These are phyloP conservation scores for Saccharomycopsis amapae DNA, from an alignment of 805 yeast species.

Conservation along the genomic window DNA sequence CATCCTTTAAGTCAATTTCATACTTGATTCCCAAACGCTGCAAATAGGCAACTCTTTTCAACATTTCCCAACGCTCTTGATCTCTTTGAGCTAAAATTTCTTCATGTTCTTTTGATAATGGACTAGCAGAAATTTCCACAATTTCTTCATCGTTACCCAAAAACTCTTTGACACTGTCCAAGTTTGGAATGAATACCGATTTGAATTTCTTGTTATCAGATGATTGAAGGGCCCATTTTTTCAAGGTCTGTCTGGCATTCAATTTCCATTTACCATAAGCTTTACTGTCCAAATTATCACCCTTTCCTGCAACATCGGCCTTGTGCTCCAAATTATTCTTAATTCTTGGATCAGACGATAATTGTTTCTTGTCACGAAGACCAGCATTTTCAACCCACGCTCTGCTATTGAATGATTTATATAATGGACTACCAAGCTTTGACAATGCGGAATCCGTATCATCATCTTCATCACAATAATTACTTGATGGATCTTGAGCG, in stretches of 20 bases:
- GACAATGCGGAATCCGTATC: slow-evolving; percentile 25
- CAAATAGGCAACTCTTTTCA: slow-evolving; percentile 63
- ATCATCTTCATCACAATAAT: slow-evolving; percentile 27
- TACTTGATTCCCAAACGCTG: slow-evolving; percentile 54
- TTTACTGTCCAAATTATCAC: slow-evolving; percentile 54
- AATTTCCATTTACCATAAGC: slow-evolving; percentile 43
- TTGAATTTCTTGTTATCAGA: slow-evolving; percentile 26
- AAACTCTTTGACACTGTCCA: slow-evolving; percentile 50
- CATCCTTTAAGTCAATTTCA: slow-evolving; percentile 32
- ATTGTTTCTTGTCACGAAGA: slow-evolving; percentile 71
- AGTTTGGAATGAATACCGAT: slow-evolving; percentile 44
- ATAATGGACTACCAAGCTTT: slow-evolving; percentile 19
- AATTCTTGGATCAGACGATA: slow-evolving; percentile 76
- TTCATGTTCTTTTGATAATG: slow-evolving; percentile 31
- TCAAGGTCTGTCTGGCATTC: slow-evolving; percentile 48
- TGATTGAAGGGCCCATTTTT: slow-evolving; percentile 46
- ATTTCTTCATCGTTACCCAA: slow-evolving; percentile 37
- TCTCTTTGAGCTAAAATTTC: slow-evolving; percentile 36
- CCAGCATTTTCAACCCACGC: slow-evolving; percentile 88
- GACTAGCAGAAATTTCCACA: slow-evolving; percentile 25
- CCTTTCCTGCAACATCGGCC: slow-evolving; percentile 71
- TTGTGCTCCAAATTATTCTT: slow-evolving; percentile 57
- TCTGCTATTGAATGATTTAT: slow-evolving; percentile 71
- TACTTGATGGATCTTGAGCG: no score
- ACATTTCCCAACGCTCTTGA: slow-evolving; percentile 59